Conservation (phyloP, 306 rosid genomes). For the Rubus idaeus region DNA sequence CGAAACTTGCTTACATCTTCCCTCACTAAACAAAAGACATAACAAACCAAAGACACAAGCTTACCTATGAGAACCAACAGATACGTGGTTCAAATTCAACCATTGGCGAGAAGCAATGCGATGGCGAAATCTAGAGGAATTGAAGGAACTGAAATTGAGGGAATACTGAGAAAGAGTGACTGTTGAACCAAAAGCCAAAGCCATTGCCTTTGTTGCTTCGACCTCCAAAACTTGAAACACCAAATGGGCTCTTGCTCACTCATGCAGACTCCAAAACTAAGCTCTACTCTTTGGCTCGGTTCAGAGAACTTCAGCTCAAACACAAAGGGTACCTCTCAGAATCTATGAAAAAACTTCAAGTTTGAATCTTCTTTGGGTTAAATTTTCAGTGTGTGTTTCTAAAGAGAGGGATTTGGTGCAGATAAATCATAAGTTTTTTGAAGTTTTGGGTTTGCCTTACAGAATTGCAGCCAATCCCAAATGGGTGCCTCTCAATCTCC, state of each 20-base stretch:
- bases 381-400: not conserved
- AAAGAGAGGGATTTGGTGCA: not conserved
- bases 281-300: constrained; percentile 5
- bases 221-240: constrained; percentile 64
- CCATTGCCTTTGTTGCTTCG: constrained; percentile 60
- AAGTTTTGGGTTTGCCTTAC: constrained; percentile 1
- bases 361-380: not conserved
- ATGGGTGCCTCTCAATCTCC: constrained; percentile 12
- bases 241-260: constrained; percentile 50
- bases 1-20: not conserved
- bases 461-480: constrained; percentile 17
- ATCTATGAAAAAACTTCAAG: not conserved
- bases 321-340: constrained; percentile 6
- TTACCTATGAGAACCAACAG: constrained; percentile 44
- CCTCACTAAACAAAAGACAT: too few relatives aligned
- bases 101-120: constrained; percentile 61
- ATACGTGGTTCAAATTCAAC: constrained; percentile 40
- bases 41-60: not conserved
- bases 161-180: constrained; percentile 32
- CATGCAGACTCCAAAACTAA: constrained; percentile 66
- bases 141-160: constrained; percentile 28
- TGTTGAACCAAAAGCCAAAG: constrained; percentile 49
- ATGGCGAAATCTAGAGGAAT: constrained; percentile 51
- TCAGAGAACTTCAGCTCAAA: constrained; percentile 6
- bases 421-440: not conserved